Base-by-base conservation (phyloP, 306 rosid species). In the Trifolium dubium region DNA sequence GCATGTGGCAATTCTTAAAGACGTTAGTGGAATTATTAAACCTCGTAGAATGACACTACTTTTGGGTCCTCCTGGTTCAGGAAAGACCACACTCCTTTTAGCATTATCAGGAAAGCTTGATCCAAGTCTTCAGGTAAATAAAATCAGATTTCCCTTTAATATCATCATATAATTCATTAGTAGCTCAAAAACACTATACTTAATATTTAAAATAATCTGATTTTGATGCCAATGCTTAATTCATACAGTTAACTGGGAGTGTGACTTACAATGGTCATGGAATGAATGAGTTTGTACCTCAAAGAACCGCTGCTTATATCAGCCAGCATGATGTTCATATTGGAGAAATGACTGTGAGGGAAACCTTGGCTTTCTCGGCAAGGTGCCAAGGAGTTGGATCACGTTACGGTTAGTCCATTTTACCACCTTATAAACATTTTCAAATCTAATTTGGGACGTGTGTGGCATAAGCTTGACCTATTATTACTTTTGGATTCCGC, bases 91-190 rank as follows among this genome's bases (percentile, higher is more conserved):
- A 2, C 23, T 89, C 6, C 73, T 89, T 67, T 40, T 84, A 47
- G 90, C 90, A 47, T 83, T 93, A 44, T 83, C 97, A 1, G 98
- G 98, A 61, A 89, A 89, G 77, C 90, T 88, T 43, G 96, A 85
- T 47, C 34, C 81, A n/a, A 83, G 61, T 80, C 85, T 93, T 13
- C 80, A 76, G 85, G 98, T 92, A 8, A 64, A 44, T 75, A 3
- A 19, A 65, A 43, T 72, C 4, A 10, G 7, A 28, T 29, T 14
- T 3, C 3, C 29, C 29, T 37, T 34, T 8, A 47, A 1, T 19
- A 28, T 5, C 63, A 17, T 51, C 61, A 58, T 11, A 12, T 12
- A 11, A 65, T 11, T 65, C 10, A 65, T 13, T 12, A 0, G 39
- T 59, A 6, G 11, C 5, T 56, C 15, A 59, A 41, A 41, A 13